Percentiles rank a stretch among this genome's conserved stretches.
phyloP scores from a whole-genome alignment of 495 filamentous ascomycete species.

The Margaritispora aquatica region DNA sequence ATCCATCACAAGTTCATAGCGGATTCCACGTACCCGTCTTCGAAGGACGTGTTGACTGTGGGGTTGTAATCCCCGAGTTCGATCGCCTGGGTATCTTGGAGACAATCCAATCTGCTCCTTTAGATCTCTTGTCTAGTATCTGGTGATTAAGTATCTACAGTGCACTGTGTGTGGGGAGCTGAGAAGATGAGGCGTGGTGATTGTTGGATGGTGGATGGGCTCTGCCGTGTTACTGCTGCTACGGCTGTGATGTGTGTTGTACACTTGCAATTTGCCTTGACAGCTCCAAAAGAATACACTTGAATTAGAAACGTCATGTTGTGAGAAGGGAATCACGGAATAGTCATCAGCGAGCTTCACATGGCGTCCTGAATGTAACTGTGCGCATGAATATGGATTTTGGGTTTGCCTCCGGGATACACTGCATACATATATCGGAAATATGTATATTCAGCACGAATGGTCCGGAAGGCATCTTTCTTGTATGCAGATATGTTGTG shows the following conservation, averaged over 20 bases:
- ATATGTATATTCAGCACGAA: neutral
- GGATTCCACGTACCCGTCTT: neutral
- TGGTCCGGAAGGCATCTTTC: neutral
- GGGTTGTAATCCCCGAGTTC: neutral
- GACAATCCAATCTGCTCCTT: neutral
- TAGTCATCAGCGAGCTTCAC: neutral
- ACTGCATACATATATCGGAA: neutral
- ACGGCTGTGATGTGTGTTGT: neutral
- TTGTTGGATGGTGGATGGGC: neutral
- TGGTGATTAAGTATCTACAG: neutral
- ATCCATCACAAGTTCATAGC: neutral
- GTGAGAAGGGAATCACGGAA: neutral
- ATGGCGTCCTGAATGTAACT: neutral
- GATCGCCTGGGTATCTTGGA: neutral
- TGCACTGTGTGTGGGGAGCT: neutral
- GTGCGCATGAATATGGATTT: neutral
- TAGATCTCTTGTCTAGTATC: neutral
- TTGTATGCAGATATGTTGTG: neutral
- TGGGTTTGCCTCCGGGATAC: neutral
- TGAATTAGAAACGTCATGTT: neutral
- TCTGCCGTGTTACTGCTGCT: neutral
- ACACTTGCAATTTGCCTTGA: neutral
- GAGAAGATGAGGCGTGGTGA: neutral
- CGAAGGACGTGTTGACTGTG: neutral
- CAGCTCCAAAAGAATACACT: neutral